These are phyloP conservation scores for Cytospora piceae DNA, from an alignment of 2,329 filamentous ascomycete species.

Conservation along the genomic window DNA sequence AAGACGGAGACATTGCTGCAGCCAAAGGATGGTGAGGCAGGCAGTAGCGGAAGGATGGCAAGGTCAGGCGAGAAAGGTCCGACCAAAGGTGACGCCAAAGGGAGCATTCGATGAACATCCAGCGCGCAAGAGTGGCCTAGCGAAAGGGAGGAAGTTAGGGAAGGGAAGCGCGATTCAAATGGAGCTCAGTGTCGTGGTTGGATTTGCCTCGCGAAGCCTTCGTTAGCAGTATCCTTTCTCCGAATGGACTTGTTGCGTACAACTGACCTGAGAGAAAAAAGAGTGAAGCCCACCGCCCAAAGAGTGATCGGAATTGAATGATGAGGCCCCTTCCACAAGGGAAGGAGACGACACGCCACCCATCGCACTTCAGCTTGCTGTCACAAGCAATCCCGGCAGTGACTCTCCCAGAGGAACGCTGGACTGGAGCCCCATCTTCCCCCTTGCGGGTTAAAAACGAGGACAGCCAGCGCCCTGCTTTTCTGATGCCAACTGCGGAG, in stretches of 20 bases:
- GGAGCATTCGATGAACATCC: background rate
- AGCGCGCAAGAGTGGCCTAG: background rate
- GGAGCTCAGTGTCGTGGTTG: background rate
- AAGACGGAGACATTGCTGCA: background rate
- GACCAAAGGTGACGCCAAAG: background rate
- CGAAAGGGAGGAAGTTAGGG: background rate
- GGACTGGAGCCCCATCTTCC: slow-evolving; percentile 28
- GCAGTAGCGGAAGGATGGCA: background rate
- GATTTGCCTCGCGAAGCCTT: slow-evolving; percentile 6
- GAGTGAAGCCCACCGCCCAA: slow-evolving; percentile 39
- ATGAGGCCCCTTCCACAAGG: slow-evolving; percentile 31
- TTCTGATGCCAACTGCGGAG: slow-evolving; percentile 42
- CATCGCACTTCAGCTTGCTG: slow-evolving; percentile 40
- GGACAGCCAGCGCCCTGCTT: slow-evolving; percentile 37
- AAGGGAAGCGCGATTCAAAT: background rate
- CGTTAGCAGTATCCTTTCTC: slow-evolving; percentile 38
- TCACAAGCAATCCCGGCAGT: slow-evolving; percentile 39
- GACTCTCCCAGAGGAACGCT: slow-evolving; percentile 36
- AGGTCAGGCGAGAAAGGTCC: background rate
- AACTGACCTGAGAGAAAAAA: slow-evolving; percentile 36
- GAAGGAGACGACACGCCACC: slow-evolving; percentile 37
- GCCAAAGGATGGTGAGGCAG: background rate
- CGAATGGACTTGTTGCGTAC: slow-evolving; percentile 4
- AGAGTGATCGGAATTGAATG: slow-evolving; percentile 42
- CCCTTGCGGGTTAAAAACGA: slow-evolving; percentile 23